Percentiles rank a stretch among this genome's conserved stretches.
These are phyloP conservation scores for Nematocida minor DNA, from an alignment of 371 early-diverging fungal species.

Conservation along the genomic window DNA sequence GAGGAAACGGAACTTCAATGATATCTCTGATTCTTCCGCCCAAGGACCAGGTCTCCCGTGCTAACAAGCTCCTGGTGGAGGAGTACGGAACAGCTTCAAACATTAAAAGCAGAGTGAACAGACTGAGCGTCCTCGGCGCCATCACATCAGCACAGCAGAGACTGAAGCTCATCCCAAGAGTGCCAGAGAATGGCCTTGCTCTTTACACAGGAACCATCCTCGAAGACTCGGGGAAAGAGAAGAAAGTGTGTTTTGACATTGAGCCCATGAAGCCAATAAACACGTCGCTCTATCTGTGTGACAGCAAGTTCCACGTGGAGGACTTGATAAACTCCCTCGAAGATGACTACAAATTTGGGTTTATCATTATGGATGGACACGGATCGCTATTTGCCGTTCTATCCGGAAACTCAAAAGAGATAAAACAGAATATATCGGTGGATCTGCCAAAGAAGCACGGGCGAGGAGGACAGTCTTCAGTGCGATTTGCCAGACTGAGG, in stretches of 20 bases:
- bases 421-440: conserved; percentile 84
- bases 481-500: conserved; percentile 95
- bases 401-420: conserved; percentile 86
- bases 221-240: conserved; percentile 90
- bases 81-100: conserved; percentile 99
- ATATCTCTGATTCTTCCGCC: conserved; percentile 89
- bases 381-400: conserved; percentile 91
- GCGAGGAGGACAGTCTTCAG: conserved; percentile 99
- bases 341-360: conserved; percentile 89
- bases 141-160: conserved; percentile 96
- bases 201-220: conserved; percentile 91
- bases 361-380: conserved; percentile 98
- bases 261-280: conserved; percentile 99
- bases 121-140: conserved; percentile 89
- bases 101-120: conserved; percentile 97
- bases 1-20: conserved; percentile 99
- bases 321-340: conserved; percentile 78
- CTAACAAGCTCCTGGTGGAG: conserved; percentile 86
- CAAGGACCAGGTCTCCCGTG: conserved; percentile 82
- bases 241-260: conserved; percentile 94
- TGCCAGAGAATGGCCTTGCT: conserved; percentile 79
- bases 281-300: conserved; percentile 95
- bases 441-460: conserved; percentile 99
- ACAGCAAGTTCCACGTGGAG: conserved; percentile 98
- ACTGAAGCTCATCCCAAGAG: conserved; percentile 83